phyloP scores from a whole-genome alignment of 2,329 filamentous ascomycete genomes.

The Thelonectria rubi region DNA sequence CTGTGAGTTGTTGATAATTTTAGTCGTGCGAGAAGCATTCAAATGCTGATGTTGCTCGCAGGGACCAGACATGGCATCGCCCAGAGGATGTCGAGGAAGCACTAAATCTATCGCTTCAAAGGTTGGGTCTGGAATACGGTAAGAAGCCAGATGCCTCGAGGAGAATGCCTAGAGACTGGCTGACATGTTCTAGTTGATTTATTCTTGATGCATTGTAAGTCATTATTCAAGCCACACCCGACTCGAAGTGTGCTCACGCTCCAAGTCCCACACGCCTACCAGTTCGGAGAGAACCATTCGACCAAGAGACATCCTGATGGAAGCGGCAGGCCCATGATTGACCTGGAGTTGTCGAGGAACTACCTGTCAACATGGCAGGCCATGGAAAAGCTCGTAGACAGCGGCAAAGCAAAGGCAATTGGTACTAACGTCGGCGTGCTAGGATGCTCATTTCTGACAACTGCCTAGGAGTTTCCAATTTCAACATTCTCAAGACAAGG shows the following conservation, averaged over 20 bases:
- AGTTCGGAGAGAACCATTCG: slow-evolving; percentile 1
- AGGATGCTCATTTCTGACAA: background rate
- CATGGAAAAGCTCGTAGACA: slow-evolving; percentile 1
- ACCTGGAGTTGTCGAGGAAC: background rate
- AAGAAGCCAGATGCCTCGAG: background rate
- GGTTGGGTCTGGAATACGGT: background rate
- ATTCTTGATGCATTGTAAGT: slow-evolving; percentile 7
- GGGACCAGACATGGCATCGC: background rate
- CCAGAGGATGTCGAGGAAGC: background rate
- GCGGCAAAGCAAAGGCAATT: slow-evolving; percentile 4
- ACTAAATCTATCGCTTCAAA: background rate
- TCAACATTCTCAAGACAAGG: slow-evolving; percentile 4
- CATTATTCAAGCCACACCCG: background rate
- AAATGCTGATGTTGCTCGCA: background rate
- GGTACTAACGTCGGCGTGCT: background rate
- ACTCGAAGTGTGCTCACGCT: background rate
- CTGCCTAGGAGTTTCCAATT: background rate
- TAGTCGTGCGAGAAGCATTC: background rate
- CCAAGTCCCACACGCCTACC: background rate
- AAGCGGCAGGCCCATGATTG: slow-evolving; percentile 3
- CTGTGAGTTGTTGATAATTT: background rate
- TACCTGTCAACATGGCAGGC: background rate
- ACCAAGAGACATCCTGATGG: background rate
- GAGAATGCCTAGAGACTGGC: background rate
- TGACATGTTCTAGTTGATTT: background rate